Evolutionary conservation across 139 green algal genomes (phyloP), one percentile per base, ranked within the genome.

Genomic region (Picochlorum sp.): DNA sequence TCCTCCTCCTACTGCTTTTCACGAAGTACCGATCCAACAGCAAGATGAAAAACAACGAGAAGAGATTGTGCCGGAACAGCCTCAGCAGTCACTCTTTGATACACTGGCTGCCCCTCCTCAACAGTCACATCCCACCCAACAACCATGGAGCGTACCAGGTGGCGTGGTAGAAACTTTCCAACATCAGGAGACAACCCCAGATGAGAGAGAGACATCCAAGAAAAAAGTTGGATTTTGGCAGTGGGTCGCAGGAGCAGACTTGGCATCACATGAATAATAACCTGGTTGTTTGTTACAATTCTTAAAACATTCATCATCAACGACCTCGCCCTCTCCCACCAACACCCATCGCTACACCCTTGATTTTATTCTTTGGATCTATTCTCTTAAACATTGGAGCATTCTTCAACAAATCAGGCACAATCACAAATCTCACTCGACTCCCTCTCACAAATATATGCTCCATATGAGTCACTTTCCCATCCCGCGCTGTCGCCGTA

Each of bases 391-490:
- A 97, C 91, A 99, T 98, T 13, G 94, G 94, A 0, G 94, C 91
- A 68, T 98, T 98, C 65, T 97, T 98, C n/a, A 99, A 77, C 92
- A 99, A 98, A 68, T 99, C 94, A 23, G 94, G 94, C 20, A 98
- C 86, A 31, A 98, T 89, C 8, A 99, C 71, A 60, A 96, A 93
- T 6, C 94, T 77, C 7, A 98, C 76, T 4, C 84, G 64, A 69
- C 82, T 86, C 28, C 83, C 84, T 18, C 84, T 78, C 6, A 97
- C 79, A 66, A 95, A 98, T 15, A 95, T 87, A 67, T 98, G 86
- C 64, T 95, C 85, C 66, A 98, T 71, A 69, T 78, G 73, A 18
- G 28, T 62, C 10, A 65, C 62, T 31, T 57, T 64, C 3, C 61
- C 68, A 45, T 68, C 38, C 84, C 78, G 78, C 24, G 69, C 84